phyloP scores from a whole-genome alignment of 495 filamentous ascomycete species.

The Aspergillus sparsus region DNA sequence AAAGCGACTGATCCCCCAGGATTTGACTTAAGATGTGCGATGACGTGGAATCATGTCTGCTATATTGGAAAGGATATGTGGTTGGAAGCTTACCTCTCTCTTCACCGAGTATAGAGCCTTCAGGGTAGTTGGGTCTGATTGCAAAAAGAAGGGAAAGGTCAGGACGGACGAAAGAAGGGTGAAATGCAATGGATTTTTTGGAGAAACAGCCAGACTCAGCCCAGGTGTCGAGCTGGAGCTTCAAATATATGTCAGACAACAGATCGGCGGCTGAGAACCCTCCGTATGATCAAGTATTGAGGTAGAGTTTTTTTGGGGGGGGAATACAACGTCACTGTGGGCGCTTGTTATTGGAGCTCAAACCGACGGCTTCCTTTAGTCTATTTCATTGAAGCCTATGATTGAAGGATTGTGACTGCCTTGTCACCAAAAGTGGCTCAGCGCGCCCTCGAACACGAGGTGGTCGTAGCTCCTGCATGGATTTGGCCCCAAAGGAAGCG shows the following conservation, averaged over 20 bases:
- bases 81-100: too few species aligned
- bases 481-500: neutral
- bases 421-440: constrained; percentile 25
- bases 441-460: constrained; percentile 14
- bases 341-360: constrained; percentile 6
- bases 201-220: neutral
- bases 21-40: too few species aligned
- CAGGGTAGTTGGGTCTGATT: too few species aligned
- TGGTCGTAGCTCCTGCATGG: neutral
- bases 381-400: constrained; percentile 6
- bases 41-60: too few species aligned
- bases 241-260: constrained; percentile 14
- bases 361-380: neutral
- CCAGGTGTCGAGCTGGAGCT: constrained; percentile 14
- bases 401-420: constrained; percentile 23
- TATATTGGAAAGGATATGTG: too few species aligned
- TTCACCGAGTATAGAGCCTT: too few species aligned
- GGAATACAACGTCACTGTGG: constrained; percentile 1
- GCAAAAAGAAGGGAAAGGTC: too few species aligned
- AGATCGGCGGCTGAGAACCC: neutral
- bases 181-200: neutral
- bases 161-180: neutral
- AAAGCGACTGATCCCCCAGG: too few species aligned
- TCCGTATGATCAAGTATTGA: neutral
- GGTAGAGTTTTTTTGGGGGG: neutral